Conservation (phyloP, 1,139 yeast genomes). For the Pichia sp. region DNA sequence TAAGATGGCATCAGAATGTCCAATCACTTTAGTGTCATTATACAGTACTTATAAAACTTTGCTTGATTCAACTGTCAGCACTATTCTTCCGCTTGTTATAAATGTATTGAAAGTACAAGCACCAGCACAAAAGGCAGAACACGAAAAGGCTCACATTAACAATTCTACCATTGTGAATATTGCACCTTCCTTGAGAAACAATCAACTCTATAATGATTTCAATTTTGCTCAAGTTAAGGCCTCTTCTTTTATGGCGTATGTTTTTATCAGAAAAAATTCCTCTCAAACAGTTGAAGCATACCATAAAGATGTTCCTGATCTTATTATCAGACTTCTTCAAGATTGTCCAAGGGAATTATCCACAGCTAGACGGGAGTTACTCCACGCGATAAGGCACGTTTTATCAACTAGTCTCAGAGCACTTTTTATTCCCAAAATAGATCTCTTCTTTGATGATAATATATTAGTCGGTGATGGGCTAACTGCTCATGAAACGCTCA, state of each 20-base stretch:
- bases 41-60: slow-evolving; percentile 80
- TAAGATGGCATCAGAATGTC: slow-evolving; percentile 92
- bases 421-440: slow-evolving; percentile 79
- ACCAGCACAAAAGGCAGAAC: slow-evolving; percentile 61
- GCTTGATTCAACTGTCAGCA: slow-evolving; percentile 64
- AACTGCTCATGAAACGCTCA: slow-evolving; percentile 79
- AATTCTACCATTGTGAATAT: slow-evolving; percentile 48
- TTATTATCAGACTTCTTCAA: slow-evolving; percentile 75
- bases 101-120: slow-evolving; percentile 73
- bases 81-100: slow-evolving; percentile 76
- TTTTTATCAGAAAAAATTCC: slow-evolving; percentile 78
- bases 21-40: slow-evolving; percentile 89
- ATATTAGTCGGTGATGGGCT: slow-evolving; percentile 89
- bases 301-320: slow-evolving; percentile 75
- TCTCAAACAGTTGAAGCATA: slow-evolving; percentile 53
- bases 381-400: slow-evolving; percentile 93
- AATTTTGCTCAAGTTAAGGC: slow-evolving; percentile 96
- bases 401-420: slow-evolving; percentile 80
- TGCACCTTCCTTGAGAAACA: slow-evolving; percentile 65
- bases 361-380: slow-evolving; percentile 82
- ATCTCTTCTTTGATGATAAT: slow-evolving; percentile 74
- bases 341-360: slow-evolving; percentile 97
- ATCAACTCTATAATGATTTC: slow-evolving; percentile 81
- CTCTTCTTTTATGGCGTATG: slow-evolving; percentile 89
- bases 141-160: slow-evolving; percentile 49